Conservation (phyloP, 208 protist species). For the Borovskyia barvae region DNA sequence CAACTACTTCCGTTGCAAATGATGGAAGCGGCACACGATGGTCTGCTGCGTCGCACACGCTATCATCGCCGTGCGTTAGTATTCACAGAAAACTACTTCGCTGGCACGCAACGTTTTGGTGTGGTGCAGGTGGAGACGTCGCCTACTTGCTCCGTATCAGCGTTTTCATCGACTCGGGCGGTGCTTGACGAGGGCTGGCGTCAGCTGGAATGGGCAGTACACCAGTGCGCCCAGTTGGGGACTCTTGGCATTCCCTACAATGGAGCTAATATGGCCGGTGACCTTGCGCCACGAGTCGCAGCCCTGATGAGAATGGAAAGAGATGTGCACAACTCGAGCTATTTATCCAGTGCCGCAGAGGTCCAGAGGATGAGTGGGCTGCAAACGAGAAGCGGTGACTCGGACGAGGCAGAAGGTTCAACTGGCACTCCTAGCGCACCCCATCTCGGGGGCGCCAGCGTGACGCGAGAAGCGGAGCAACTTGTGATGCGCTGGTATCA, state of each 20-base stretch:
- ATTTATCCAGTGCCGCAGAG: too few relatives aligned
- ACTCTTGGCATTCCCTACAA: conserved; percentile 92
- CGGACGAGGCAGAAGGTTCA: too few relatives aligned
- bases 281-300: conserved; percentile 1
- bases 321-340: too few relatives aligned
- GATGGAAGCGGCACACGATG: conserved; percentile 62
- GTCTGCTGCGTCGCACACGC: conserved; percentile 60
- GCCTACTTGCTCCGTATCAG: background rate
- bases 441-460: background rate
- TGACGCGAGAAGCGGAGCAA: conserved; percentile 46
- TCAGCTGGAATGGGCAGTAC: conserved; percentile 9
- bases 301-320: too few relatives aligned
- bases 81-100: conserved; percentile 95
- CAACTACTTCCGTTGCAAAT: conserved; percentile 95
- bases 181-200: conserved; percentile 11
- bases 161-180: background rate
- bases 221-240: conserved; percentile 42
- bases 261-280: conserved; percentile 96
- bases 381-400: too few relatives aligned
- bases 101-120: conserved; percentile 94
- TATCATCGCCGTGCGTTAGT: conserved; percentile 89
- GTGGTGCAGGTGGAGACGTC: conserved; percentile 49
- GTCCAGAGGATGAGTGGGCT: too few relatives aligned
- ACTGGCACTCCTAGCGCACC: background rate
- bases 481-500: conserved; percentile 97